Percentiles rank a stretch among this genome's conserved stretches.
Evolutionary conservation across 495 filamentous ascomycete species (phyloP).

Genomic region (Gamarada debralockiae): DNA sequence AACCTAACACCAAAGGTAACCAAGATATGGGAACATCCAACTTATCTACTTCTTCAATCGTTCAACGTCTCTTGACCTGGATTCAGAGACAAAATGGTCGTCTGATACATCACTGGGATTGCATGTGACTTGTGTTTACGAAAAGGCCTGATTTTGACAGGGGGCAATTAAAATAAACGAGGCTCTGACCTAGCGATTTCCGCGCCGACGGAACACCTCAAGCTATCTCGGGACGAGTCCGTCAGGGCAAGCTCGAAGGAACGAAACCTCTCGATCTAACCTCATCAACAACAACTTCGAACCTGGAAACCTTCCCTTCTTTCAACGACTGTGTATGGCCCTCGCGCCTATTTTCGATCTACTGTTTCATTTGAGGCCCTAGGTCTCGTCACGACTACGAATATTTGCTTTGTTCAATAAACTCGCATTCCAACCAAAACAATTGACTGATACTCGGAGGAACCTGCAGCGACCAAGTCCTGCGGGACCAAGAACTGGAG

Average conservation of each 20-base stretch:
- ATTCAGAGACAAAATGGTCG: constrained; percentile 12
- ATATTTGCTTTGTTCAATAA: background rate
- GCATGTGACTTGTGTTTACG: background rate
- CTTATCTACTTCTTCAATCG: too few relatives aligned
- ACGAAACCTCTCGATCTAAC: background rate
- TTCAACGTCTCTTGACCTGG: constrained; percentile 7
- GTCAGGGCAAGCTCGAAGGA: constrained; percentile 14
- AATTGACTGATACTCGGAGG: constrained; percentile 1
- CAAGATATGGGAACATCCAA: too few relatives aligned
- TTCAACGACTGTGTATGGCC: background rate
- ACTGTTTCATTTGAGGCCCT: background rate
- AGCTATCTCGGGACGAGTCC: background rate
- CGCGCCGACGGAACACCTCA: constrained; percentile 6
- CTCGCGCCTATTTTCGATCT: background rate
- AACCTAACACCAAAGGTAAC: too few relatives aligned
- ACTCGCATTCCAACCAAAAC: background rate
- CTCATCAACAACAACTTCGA: background rate
- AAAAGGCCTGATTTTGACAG: too few relatives aligned
- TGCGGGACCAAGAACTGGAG: constrained; percentile 25
- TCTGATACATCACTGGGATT: constrained; percentile 8
- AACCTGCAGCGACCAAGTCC: constrained; percentile 16
- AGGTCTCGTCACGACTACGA: background rate
- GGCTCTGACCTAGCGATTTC: too few relatives aligned
- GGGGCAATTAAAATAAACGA: too few relatives aligned
- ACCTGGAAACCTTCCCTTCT: background rate